Evolutionary conservation across 2,329 filamentous ascomycete genomes (phyloP).

Genomic region (Fusarium goolgardi): DNA sequence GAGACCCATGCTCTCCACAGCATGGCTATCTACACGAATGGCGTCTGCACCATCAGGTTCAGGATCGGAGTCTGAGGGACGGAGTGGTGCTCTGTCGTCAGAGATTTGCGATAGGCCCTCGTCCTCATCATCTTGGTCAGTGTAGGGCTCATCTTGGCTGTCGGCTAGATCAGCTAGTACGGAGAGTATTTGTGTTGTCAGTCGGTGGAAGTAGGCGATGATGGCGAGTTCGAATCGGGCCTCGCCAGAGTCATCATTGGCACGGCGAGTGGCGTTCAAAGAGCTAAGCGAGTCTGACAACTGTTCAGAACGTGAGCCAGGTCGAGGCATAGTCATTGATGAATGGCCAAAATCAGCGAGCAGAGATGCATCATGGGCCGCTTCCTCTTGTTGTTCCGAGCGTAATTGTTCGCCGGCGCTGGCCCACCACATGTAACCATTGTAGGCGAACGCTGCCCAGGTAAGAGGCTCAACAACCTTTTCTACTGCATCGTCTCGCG

Average conservation of each 20-base stretch:
- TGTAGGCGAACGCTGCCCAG: constrained; percentile 82
- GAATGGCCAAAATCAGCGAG: constrained; percentile 63
- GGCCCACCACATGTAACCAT: constrained; percentile 91
- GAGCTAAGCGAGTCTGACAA: constrained; percentile 60
- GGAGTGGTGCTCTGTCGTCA: constrained; percentile 47
- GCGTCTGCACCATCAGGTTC: constrained; percentile 52
- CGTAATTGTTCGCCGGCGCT: constrained; percentile 79
- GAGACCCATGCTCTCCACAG: constrained; percentile 77
- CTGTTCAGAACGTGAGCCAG: constrained; percentile 50
- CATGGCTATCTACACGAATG: constrained; percentile 70
- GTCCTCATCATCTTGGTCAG: constrained; percentile 50
- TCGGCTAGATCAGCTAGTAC: constrained; percentile 71
- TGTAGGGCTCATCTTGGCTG: constrained; percentile 57
- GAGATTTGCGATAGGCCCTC: constrained; percentile 52
- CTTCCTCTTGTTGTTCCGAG: constrained; percentile 69
- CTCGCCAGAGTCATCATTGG: constrained; percentile 54
- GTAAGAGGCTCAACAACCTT: constrained; percentile 70
- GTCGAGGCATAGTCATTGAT: constrained; percentile 49
- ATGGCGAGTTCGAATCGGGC: constrained; percentile 73
- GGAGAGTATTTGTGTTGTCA: constrained; percentile 74
- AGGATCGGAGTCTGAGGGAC: constrained; percentile 36
- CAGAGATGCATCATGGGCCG: constrained; percentile 65
- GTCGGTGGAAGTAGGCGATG: constrained; percentile 83
- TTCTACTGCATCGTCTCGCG: constrained; percentile 63
- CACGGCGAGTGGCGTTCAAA: constrained; percentile 53